Base-by-base conservation (phyloP, 306 rosid species). In the Calophaca sinica region DNA sequence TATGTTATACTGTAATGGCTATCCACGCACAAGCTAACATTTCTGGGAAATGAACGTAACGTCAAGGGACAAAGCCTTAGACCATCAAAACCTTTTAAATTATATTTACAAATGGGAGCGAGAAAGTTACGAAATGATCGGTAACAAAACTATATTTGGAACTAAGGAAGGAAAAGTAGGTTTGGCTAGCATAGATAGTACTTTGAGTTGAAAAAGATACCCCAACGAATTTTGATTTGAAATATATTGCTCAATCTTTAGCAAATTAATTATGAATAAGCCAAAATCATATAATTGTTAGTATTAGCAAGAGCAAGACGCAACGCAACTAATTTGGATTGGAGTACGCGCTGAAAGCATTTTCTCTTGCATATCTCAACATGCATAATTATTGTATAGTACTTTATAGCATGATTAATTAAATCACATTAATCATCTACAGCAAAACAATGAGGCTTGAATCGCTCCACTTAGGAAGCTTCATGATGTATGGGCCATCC, bases 161-260 rank as follows among this genome's bases (percentile, higher is more conserved):
- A 38, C 7, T 4, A 20, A 20, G 0, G 26, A 32, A 63, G 50
- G 59, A 8, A 68, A 26, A 62, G 71, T 55, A 36, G 76, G 86
- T 62, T 80, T 82, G 75, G 85, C 28, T 9, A 41, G 80, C 70
- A 82, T 49, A 29, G 13, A 5, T 53, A 55, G 7, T 14, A 46
- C 70, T 20, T 74, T 5, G 12, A 52, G 53, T 61, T 70, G 89
- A 84, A 57, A 78, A 79, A 6, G 85, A 87, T 26, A 57, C 51
- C 76, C 77, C 73, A 89, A 80, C 92, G 32, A 48, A 78, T 20
- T 20, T 3, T 80, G 86, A 87, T 82, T 85, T 70, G 87, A 84
- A 75, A 69, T 41, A 28, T 60, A 76, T 68, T 41, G 79, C 14
- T 58, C 13, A 44, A 36, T 72, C 46, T 32, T 44, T 20, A 20